Base-by-base conservation (phyloP, 306 rosid genomes). In the Cajanus cajan region DNA sequence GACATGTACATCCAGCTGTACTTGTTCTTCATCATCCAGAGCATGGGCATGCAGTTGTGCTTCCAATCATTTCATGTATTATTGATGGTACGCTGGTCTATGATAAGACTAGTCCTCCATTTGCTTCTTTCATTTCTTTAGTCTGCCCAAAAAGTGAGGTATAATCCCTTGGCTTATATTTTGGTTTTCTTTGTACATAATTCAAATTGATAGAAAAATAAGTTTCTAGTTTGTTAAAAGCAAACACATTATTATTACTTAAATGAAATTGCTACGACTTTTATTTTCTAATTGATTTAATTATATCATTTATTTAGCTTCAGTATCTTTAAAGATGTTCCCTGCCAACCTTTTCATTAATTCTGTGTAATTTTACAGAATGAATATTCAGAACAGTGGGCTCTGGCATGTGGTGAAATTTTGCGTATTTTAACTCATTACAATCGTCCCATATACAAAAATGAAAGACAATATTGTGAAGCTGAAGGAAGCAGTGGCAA, bases 311-410 rank as follows among this genome's bases (percentile, higher is more conserved):
- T 58, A 39, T 12, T 63, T 47, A 74, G 48, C 80, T 43, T 66
- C 55, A 16, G 47, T 51, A 39, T 74, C 44, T 57, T 41, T 52
- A 50, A 37, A 55, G 62, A 48, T 16, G 54, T 50, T 55, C 36
- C 14, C 4, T 73, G 24, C 41, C 15, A 44, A 58, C 8, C 43
- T 74, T 68, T 63, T 68, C 24, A 8, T 57, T 50, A 51, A 12
- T 37, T 47, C 76, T 47, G 40, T 39, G 36, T 73, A 28, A 44
- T 78, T 80, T 63, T 44, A 21, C 91, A 93, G 97, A 88, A 77
- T 57, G 96, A 89, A 71, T 93, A 88, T 65, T 93, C 97, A 33
- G 97, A 93, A 87, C 97, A 93, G 75, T 93, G 97, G 97, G 97
- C 97, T 61, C 78, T 93, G 81, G 97, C 97, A 48, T 90, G 96